Base-by-base conservation (phyloP, 2,329 filamentous ascomycete species). In the Calonectria pseudoturangicola region DNA sequence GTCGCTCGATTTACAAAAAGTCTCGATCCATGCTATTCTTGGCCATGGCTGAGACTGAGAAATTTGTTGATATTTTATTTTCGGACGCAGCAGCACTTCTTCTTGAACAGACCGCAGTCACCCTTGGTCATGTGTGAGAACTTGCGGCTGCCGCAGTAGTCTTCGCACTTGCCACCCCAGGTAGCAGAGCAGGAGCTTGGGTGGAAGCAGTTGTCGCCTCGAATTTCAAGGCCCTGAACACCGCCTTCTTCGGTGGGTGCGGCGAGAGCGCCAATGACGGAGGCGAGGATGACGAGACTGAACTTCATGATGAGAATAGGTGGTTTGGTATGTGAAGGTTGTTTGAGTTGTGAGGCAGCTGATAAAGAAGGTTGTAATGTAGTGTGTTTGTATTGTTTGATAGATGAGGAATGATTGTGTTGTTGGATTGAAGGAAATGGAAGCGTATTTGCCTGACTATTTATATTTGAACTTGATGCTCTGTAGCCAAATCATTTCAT, bases 151-250 rank as follows among this genome's bases (percentile, higher is more conserved):
- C 54, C 54, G 33, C 54, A 58, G 33, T 58, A 58, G n/a, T 58
- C 54, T 16, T 58, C 54, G 12, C 54, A 58, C 54, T 58, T 58
- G 54, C 54, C 54, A 33, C 54, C n/a, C 54, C 54, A 58, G 4
- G n/a, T 25, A 3, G 33, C 33, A 27, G 54, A 58, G 54, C 54
- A 58, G 18, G 54, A 58, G 30, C 54, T 58, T 8, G 54, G 54
- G 54, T 58, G 54, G 54, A 58, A 58, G 13, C 54, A 58, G 54
- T 58, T 58, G 13, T 58, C 54, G n/a, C n/a, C 54, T 36, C 54
- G 33, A 33, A 41, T 33, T n/a, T 58, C 33, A 13, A 58, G 33
- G 33, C 54, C 54, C 54, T 58, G 54, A 33, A 41, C 54, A 15
- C 54, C 30, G 13, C n/a, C 5, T 9, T 39, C 54, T 25, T 58